Percentiles rank a stretch among this genome's conserved stretches.
phyloP scores from a whole-genome alignment of 306 rosid species.

The Cucumis cinereus region DNA sequence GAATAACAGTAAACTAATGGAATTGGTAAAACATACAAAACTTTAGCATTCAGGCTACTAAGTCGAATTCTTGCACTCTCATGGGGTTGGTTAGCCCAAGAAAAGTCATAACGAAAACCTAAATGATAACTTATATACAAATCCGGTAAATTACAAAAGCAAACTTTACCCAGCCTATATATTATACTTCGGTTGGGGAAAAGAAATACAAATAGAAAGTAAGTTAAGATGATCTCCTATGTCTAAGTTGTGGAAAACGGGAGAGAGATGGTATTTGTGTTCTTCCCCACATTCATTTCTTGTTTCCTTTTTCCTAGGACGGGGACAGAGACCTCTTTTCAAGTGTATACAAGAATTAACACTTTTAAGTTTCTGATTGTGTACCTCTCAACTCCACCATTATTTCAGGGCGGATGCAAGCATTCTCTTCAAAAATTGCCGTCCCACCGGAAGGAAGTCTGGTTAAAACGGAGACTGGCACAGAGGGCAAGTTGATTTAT shows the following conservation, averaged over 20 bases:
- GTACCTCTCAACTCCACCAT: background rate
- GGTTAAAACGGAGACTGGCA: constrained; percentile 87
- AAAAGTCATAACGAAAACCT: background rate
- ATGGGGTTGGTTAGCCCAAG: background rate
- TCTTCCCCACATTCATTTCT: background rate
- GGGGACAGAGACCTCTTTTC: background rate
- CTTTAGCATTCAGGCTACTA: background rate
- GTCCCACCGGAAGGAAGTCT: background rate
- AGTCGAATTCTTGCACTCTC: background rate
- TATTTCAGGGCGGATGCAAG: background rate
- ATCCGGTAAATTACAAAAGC: background rate
- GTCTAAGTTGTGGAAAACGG: background rate
- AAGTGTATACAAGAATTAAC: background rate
- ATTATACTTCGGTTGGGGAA: background rate
- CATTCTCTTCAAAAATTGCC: background rate
- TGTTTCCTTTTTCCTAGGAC: background rate
- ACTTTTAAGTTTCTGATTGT: background rate
- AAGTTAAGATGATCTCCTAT: background rate
- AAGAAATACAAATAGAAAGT: background rate
- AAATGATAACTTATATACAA: background rate
- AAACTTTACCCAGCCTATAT: background rate
- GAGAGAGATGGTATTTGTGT: background rate
- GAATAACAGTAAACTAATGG: background rate
- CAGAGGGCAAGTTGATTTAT: constrained; percentile 87
- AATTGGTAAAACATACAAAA: background rate